Conservation (phyloP, 352 stramenopile species). For the Globisporangium lucens region DNA sequence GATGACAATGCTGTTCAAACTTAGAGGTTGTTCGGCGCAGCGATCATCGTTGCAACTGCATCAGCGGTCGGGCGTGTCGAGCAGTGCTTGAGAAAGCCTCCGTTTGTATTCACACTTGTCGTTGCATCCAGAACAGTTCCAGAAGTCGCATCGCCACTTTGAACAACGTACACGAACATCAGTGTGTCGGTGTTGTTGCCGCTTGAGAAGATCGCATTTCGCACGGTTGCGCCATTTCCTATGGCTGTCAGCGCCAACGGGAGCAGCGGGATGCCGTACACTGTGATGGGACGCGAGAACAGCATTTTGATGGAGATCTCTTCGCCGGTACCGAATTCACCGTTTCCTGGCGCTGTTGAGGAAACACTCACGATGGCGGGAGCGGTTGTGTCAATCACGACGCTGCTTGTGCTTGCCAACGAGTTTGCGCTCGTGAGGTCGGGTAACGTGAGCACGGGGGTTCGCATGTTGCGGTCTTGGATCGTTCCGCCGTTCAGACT, state of each 20-base stretch:
- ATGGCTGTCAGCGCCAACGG: conserved; percentile 43
- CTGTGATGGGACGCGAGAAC: conserved; percentile 60
- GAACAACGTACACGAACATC: conserved; percentile 67
- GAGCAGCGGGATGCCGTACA: conserved; percentile 59
- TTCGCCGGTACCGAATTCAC: conserved; percentile 69
- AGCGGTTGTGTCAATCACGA: conserved; percentile 69
- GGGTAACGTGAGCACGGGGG: conserved; percentile 52
- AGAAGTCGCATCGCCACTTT: conserved; percentile 45
- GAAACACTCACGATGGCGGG: conserved; percentile 57
- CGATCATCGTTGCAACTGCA: conserved; percentile 41
- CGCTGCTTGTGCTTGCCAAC: conserved; percentile 41
- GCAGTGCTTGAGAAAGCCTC: conserved; percentile 68
- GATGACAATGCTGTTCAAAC: conserved; percentile 55
- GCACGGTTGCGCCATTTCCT: conserved; percentile 28
- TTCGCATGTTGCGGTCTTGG: conserved; percentile 63
- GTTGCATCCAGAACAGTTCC: conserved; percentile 44
- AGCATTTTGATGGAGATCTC: conserved; percentile 50
- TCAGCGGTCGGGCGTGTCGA: conserved; percentile 68
- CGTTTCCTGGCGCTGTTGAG: conserved; percentile 46
- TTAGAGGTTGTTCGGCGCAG: conserved; percentile 43
- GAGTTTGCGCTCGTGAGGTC: conserved; percentile 36
- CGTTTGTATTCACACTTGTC: conserved; percentile 52
- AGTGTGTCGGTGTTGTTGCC: conserved; percentile 75
- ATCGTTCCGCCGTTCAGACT: conserved; percentile 54
- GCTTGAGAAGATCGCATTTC: conserved; percentile 40